Base-by-base conservation (phyloP, 768 basidiomycete genomes). In the Epithele typhae region DNA sequence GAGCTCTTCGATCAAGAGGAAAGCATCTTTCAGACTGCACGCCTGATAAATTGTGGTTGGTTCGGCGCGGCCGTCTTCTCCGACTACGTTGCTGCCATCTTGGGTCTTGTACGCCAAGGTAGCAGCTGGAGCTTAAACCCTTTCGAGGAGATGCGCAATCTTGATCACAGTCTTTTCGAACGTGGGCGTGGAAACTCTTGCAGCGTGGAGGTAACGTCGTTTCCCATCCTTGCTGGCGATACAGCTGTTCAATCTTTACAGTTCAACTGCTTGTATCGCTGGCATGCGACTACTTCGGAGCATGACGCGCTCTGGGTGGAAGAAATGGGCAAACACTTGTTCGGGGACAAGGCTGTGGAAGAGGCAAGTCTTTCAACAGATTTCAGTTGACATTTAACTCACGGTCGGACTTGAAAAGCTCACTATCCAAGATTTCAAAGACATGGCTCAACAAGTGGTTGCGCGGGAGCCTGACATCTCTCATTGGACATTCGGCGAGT, bases 201-300 rank as follows among this genome's bases (percentile, higher is more conserved):
- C 64, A 89, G 87, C 64, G 84, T 89, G 24, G 89, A 92, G 73
- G 86, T 85, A 30, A 66, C 59, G n/a, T 19, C 9, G 8, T 9
- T 36, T 17, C 17, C 18, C 15, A 36, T 14, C 12, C 18, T 36
- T 36, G 6, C 35, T 36, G 35, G 35, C 9, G 6, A n/a, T 19
- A 36, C n/a, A 36, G 9, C 17, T 17, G 14, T 7, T 14, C 27
- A 30, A 30, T 7, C 27, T n/a, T n/a, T n/a, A 9, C 32, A 87
- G 84, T 92, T 92, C 70, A 92, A 92, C 56, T 85, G 84, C 56
- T 66, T 92, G 45, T 92, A 92, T 64, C 78, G 86, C 73, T 79
- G 90, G 90, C 90, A 92, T 37, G 83, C 90, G 1, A 90, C 89
- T 0, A 87, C 84, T 0, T 88, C 84, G 36, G 55, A 59, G 14